phyloP scores from a whole-genome alignment of 805 yeast genomes.

The Candida wancherniae region DNA sequence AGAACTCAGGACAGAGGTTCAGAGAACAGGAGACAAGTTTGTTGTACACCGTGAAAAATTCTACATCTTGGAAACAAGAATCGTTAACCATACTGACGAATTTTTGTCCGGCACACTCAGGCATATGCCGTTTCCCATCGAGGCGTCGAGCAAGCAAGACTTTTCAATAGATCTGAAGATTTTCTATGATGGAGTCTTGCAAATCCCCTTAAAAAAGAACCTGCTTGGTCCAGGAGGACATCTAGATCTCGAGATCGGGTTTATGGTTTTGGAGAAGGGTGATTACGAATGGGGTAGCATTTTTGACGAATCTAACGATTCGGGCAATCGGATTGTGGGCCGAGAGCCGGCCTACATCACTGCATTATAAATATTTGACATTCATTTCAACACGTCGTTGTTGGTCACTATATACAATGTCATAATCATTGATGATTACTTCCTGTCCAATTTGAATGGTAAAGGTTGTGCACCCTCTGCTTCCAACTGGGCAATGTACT shows the following conservation, averaged over 20 bases:
- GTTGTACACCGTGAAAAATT: constrained; percentile 39
- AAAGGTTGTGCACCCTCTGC: constrained; percentile 47
- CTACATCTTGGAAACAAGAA: constrained; percentile 44
- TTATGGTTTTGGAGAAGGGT: constrained; percentile 69
- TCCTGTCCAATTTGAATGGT: constrained; percentile 26
- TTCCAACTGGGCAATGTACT: constrained; percentile 65
- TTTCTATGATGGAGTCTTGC: constrained; percentile 69
- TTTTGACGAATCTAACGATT: constrained; percentile 23
- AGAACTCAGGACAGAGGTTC: constrained; percentile 22
- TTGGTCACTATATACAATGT: constrained; percentile 8
- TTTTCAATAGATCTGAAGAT: constrained; percentile 48
- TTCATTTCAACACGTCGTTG: too few relatives aligned
- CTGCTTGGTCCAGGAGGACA: constrained; percentile 41
- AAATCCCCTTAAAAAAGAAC: constrained; percentile 41
- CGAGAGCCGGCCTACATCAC: constrained; percentile 32
- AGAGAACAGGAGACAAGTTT: constrained; percentile 9
- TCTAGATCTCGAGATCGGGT: constrained; percentile 44
- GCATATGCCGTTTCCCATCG: constrained; percentile 45
- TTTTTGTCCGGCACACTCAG: constrained; percentile 53
- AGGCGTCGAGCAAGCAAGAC: constrained; percentile 12
- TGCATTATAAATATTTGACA: constrained; percentile 23
- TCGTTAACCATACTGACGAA: constrained; percentile 44
- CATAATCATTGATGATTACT: constrained; percentile 6
- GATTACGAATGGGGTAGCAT: constrained; percentile 71
- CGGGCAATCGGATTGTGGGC: constrained; percentile 18